Percentiles rank a stretch among this genome's conserved stretches.
Conservation (phyloP, 495 filamentous ascomycete species). For the Aspergillus haitiensis region DNA sequence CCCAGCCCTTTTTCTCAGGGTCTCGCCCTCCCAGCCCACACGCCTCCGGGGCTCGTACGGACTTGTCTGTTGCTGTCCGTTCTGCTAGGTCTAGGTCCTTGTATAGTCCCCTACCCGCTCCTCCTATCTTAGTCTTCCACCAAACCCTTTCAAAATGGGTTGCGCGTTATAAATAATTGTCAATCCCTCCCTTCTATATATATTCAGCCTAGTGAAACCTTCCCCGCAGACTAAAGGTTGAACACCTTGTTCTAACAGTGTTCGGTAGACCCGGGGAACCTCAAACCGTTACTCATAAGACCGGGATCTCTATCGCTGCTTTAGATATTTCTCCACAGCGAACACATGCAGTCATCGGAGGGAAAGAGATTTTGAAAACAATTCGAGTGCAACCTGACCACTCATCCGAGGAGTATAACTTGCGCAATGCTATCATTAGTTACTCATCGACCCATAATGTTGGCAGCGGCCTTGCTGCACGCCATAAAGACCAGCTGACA, state of each 20-base stretch:
- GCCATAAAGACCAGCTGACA: slow-evolving; percentile 70
- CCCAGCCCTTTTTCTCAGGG: slow-evolving; percentile 57
- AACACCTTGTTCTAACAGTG: slow-evolving; percentile 25
- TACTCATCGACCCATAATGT: slow-evolving; percentile 63
- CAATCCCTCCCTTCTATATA: neutral
- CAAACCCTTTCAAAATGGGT: neutral
- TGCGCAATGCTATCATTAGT: slow-evolving; percentile 72
- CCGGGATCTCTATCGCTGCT: slow-evolving; percentile 68
- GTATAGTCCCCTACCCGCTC: slow-evolving; percentile 22
- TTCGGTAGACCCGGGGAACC: slow-evolving; percentile 60
- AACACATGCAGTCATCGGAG: slow-evolving; percentile 75
- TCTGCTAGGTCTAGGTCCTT: slow-evolving; percentile 46
- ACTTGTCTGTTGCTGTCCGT: slow-evolving; percentile 34
- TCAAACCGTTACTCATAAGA: slow-evolving; percentile 71
- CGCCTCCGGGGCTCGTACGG: slow-evolving; percentile 30
- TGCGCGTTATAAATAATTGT: slow-evolving; percentile 3
- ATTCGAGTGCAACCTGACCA: slow-evolving; percentile 68
- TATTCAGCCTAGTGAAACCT: slow-evolving; percentile 2
- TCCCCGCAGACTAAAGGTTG: slow-evolving; percentile 8
- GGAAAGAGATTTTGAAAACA: slow-evolving; percentile 82
- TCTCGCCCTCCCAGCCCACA: slow-evolving; percentile 57
- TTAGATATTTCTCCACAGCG: slow-evolving; percentile 77
- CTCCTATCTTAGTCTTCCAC: slow-evolving; percentile 10
- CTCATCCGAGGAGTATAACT: slow-evolving; percentile 75
- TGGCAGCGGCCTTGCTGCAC: slow-evolving; percentile 49